A percentile compares a stretch with the other conserved stretches of the same genome.
Conservation (phyloP, 768 basidiomycete genomes). For the Jaapia argillacea region DNA sequence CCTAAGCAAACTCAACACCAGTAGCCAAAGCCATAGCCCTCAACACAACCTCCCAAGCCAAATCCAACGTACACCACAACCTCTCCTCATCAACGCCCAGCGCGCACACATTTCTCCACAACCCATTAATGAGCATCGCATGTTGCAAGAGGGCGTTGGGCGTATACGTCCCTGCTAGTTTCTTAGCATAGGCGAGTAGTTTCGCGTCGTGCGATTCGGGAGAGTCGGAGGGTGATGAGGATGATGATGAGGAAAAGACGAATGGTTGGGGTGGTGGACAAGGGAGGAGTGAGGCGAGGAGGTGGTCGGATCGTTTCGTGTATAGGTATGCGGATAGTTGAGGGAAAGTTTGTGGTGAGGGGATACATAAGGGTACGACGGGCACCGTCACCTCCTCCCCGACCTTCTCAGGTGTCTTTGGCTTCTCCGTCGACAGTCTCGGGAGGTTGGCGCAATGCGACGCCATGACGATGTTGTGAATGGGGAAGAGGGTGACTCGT, state of each 20-base stretch:
- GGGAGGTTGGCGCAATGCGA: slow-evolving; percentile 60
- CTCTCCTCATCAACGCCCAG: slow-evolving; percentile 38
- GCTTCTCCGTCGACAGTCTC: slow-evolving; percentile 31
- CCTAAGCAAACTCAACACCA: neutral
- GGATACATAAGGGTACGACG: slow-evolving; percentile 51
- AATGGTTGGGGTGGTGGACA: slow-evolving; percentile 5
- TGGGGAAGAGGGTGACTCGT: slow-evolving; percentile 40
- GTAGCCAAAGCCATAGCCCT: slow-evolving; percentile 23
- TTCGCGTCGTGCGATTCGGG: neutral
- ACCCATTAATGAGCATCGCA: slow-evolving; percentile 27
- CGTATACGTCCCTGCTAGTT: slow-evolving; percentile 28
- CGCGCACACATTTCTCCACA: slow-evolving; percentile 41
- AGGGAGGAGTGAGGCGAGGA: slow-evolving; percentile 41
- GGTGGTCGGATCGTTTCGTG: slow-evolving; percentile 38
- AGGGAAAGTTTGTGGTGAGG: slow-evolving; percentile 52
- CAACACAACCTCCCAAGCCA: slow-evolving; percentile 40
- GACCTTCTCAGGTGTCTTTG: slow-evolving; percentile 16
- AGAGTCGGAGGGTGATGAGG: slow-evolving; percentile 10
- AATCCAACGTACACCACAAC: slow-evolving; percentile 37
- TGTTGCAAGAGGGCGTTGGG: slow-evolving; percentile 24
- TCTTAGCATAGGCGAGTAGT: slow-evolving; percentile 18
- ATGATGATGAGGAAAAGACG: slow-evolving; percentile 6
- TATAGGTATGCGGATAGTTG: slow-evolving; percentile 58
- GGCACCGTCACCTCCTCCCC: slow-evolving; percentile 33
- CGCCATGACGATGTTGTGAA: slow-evolving; percentile 62